Conservation (phyloP, 192 early-diverging fungal species). For the Linnemannia zychae region DNA sequence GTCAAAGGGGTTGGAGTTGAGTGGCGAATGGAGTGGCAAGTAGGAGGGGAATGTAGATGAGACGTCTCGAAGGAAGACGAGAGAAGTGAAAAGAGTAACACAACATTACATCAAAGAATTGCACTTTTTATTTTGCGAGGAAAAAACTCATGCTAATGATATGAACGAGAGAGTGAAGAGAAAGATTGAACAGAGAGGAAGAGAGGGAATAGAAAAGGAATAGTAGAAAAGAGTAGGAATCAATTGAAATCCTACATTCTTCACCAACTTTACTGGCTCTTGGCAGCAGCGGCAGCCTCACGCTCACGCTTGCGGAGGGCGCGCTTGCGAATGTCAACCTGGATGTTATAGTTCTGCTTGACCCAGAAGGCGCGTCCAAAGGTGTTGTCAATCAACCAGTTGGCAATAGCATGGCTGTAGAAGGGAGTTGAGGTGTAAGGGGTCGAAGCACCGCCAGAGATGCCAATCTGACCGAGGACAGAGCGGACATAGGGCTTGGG, state of each 20-base stretch:
- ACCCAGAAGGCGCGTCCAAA: constrained; percentile 71
- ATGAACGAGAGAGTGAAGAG: too few species aligned
- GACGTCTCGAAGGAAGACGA: too few species aligned
- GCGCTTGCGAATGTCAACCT: constrained; percentile 77
- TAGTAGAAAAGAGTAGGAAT: neutral
- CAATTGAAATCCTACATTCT: neutral
- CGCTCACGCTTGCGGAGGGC: constrained; percentile 79
- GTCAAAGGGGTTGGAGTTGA: too few species aligned
- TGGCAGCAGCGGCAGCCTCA: constrained; percentile 64
- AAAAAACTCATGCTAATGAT: too few species aligned
- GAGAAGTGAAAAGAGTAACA: too few species aligned
- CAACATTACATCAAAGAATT: too few species aligned
- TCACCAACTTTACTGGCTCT: constrained; percentile 37
- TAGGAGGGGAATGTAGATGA: too few species aligned
- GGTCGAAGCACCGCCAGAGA: constrained; percentile 71
- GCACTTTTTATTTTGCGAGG: too few species aligned
- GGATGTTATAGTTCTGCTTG: constrained; percentile 69
- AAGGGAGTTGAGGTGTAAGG: constrained; percentile 77
- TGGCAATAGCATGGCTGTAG: constrained; percentile 75
- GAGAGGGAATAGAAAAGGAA: neutral
- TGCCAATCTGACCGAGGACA: constrained; percentile 79
- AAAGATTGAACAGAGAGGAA: too few species aligned
- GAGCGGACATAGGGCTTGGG: constrained; percentile 82
- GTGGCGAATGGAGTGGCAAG: too few species aligned
- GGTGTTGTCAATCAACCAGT: constrained; percentile 77